Conservation (phyloP, 139 green algal species). For the Micractinium sp. region DNA sequence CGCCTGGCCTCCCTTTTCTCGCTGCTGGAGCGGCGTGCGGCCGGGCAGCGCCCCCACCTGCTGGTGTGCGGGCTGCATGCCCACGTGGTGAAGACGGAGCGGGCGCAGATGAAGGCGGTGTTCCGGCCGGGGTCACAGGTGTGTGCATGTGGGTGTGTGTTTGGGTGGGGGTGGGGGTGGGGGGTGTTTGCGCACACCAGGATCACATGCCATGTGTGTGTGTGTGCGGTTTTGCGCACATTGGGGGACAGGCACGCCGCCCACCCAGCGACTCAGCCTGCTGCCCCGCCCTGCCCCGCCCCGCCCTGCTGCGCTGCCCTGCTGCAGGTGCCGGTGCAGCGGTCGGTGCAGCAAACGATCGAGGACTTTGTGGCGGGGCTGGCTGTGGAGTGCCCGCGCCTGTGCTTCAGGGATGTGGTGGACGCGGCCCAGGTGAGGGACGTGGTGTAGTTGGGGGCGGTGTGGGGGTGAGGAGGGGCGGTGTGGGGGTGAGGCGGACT, state of each 20-base stretch:
- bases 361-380: conserved; percentile 37
- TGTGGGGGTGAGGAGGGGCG: background rate
- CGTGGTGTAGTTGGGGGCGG: no score
- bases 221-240: no score
- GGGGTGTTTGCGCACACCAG: no score
- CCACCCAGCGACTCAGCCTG: background rate
- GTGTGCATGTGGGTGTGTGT: background rate
- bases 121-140: background rate
- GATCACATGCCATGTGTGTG: no score
- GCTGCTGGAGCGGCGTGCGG: conserved; percentile 16
- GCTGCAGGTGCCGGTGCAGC: background rate
- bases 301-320: background rate
- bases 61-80: conserved; percentile 26
- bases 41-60: conserved; percentile 18
- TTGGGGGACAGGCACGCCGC: no score
- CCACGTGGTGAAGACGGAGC: conserved; percentile 5
- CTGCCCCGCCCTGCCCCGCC: background rate
- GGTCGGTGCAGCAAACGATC: background rate
- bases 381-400: conserved; percentile 17
- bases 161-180: no score
- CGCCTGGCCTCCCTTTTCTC: conserved; percentile 13
- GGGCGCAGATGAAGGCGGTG: background rate
- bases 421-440: conserved; percentile 17
- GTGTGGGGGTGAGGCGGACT: no score
- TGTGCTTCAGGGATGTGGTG: conserved; percentile 34